Conservation (phyloP, 2,329 filamentous ascomycete species). For the Tothia fuscella region DNA sequence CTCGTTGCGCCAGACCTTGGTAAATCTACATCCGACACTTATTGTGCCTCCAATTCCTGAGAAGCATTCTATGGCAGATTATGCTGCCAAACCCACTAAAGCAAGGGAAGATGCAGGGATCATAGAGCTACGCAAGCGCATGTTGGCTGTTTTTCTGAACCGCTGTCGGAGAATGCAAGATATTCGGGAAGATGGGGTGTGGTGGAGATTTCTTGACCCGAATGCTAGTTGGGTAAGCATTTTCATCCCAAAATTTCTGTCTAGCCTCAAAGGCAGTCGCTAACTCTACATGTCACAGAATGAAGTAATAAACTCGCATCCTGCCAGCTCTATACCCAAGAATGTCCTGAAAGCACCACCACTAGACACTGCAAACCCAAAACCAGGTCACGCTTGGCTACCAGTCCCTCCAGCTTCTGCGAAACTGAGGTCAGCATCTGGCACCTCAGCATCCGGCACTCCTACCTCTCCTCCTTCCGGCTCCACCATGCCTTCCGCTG, state of each 20-base stretch:
- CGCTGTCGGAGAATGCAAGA: conserved; percentile 87
- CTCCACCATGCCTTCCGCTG: conserved; percentile 37
- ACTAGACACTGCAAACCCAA: conserved; percentile 84
- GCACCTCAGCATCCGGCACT: conserved; percentile 35
- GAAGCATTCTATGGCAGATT: conserved; percentile 98
- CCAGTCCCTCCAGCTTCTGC: conserved; percentile 77
- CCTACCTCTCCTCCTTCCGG: conserved; percentile 42
- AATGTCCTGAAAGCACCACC: conserved; percentile 92
- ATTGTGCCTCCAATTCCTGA: conserved; percentile 96
- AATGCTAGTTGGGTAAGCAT: conserved; percentile 88
- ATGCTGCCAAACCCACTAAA: conserved; percentile 93
- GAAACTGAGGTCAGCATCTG: conserved; percentile 55
- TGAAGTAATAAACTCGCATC: conserved; percentile 88
- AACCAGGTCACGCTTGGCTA: conserved; percentile 72
- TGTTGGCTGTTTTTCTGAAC: conserved; percentile 92
- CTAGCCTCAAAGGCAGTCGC: conserved; percentile 10
- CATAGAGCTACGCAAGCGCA: conserved; percentile 91
- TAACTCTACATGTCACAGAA: conserved; percentile 41
- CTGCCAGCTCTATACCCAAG: conserved; percentile 83
- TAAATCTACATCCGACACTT: conserved; percentile 84
- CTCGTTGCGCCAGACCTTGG: conserved; percentile 76
- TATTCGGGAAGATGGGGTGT: conserved; percentile 83
- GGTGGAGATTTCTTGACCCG: conserved; percentile 95
- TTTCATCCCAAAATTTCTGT: conserved; percentile 3
- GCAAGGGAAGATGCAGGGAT: conserved; percentile 96